Conservation (phyloP, 1,139 yeast species). For the Suhomyces bolitotheri region DNA sequence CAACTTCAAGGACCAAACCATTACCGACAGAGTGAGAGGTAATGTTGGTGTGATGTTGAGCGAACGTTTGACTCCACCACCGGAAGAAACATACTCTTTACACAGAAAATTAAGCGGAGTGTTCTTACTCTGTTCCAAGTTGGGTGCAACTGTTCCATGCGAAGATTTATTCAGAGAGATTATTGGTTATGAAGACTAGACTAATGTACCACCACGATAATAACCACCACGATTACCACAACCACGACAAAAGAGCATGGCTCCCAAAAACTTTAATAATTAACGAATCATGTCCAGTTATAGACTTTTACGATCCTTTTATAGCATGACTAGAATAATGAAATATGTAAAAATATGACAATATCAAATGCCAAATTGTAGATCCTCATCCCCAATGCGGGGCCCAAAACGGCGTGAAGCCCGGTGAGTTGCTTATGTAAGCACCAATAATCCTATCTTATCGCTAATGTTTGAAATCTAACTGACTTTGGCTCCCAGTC, state of each 20-base stretch:
- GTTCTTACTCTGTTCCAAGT: constrained; percentile 81
- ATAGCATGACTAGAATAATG: constrained; percentile 1
- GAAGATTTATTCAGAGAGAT: constrained; percentile 74
- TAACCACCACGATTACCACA: neutral
- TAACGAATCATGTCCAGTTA: constrained; percentile 12
- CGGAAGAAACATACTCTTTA: constrained; percentile 94
- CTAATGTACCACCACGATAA: neutral
- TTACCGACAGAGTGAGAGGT: constrained; percentile 86
- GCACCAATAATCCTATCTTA: too few species aligned
- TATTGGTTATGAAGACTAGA: constrained; percentile 47
- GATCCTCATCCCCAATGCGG: too few species aligned
- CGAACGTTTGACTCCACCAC: constrained; percentile 94
- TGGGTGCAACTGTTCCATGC: constrained; percentile 83
- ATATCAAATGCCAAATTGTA: too few species aligned
- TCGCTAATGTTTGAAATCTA: too few species aligned
- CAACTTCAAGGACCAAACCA: constrained; percentile 81
- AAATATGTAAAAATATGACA: too few species aligned
- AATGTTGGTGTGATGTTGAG: constrained; percentile 86
- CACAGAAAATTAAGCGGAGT: constrained; percentile 96
- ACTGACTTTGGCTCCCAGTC: too few species aligned
- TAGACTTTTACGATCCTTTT: constrained; percentile 7
- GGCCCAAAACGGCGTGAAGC: too few species aligned
- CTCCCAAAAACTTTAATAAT: constrained; percentile 5
- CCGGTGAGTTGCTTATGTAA: too few species aligned
- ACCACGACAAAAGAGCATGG: neutral